Percentiles rank a stretch among this genome's conserved stretches.
Conservation (phyloP, 2,329 filamentous ascomycete genomes). For the Epicoccum sorghinum region DNA sequence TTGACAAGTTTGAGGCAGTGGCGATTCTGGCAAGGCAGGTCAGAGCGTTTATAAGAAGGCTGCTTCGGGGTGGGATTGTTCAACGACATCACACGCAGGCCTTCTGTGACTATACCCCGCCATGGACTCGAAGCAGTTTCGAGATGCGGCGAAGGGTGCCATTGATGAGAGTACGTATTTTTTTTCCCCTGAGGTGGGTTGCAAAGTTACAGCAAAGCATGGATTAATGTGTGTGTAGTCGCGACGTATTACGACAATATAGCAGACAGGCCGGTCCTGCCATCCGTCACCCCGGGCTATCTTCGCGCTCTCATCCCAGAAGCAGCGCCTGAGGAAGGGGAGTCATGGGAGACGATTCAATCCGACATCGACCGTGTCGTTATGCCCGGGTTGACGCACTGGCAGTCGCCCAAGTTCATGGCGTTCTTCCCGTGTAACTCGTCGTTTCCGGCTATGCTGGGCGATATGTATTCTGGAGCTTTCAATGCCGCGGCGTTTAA, state of each 20-base stretch:
- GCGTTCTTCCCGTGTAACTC: constrained; percentile 89
- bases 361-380: constrained; percentile 85
- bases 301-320: constrained; percentile 77
- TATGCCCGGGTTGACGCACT: constrained; percentile 90
- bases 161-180: constrained; percentile 76
- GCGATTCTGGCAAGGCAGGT: neutral
- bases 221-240: constrained; percentile 58
- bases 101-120: constrained; percentile 7
- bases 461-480: constrained; percentile 88
- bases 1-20: neutral
- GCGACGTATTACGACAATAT: constrained; percentile 83
- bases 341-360: constrained; percentile 79
- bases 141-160: constrained; percentile 74
- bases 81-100: neutral
- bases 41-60: neutral
- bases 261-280: constrained; percentile 71
- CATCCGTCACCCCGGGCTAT: constrained; percentile 83
- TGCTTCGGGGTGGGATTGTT: neutral
- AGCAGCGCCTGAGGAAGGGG: constrained; percentile 68
- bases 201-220: too few species aligned
- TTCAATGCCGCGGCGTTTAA: constrained; percentile 95
- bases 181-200: neutral
- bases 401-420: constrained; percentile 92
- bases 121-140: constrained; percentile 84
- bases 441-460: constrained; percentile 84